phyloP scores from a whole-genome alignment of 768 basidiomycete species.

The Pseudohyphozyma bogoriensis region DNA sequence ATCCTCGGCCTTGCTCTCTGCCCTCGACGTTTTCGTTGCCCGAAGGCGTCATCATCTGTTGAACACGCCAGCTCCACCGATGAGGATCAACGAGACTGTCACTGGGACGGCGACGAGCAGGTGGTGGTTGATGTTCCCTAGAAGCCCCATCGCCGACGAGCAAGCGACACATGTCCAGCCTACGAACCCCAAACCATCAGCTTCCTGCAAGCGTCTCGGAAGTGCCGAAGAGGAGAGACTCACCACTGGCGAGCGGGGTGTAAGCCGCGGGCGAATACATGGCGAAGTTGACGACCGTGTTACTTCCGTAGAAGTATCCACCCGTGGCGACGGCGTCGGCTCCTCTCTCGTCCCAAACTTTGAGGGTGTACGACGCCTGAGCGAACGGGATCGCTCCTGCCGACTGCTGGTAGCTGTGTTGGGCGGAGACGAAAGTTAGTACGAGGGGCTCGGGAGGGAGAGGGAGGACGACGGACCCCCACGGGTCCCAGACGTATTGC shows the following conservation, averaged over 20 bases:
- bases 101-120: conserved; percentile 23
- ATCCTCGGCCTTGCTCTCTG: too few species aligned
- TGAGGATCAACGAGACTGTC: conserved; percentile 19
- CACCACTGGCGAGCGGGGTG: conserved; percentile 12
- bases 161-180: conserved; percentile 36
- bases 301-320: conserved; percentile 61
- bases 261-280: conserved; percentile 48
- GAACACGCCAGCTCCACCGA: conserved; percentile 29
- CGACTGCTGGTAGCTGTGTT: conserved; percentile 50
- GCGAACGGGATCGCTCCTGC: conserved; percentile 58
- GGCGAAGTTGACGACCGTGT: conserved; percentile 59
- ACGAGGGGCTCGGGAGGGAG: not conserved
- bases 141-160: conserved; percentile 4
- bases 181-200: conserved; percentile 2
- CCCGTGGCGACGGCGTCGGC: conserved; percentile 49
- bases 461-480: conserved; percentile 35
- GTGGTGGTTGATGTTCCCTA: conserved; percentile 1
- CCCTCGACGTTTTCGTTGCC: too few species aligned
- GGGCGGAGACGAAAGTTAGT: not conserved
- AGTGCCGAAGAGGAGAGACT: not conserved
- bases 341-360: conserved; percentile 73
- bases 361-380: conserved; percentile 63
- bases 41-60: too few species aligned
- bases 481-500: conserved; percentile 62
- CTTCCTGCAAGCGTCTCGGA: not conserved